Conservation (phyloP, 2,329 filamentous ascomycete species). For the Cordyceps javanica region DNA sequence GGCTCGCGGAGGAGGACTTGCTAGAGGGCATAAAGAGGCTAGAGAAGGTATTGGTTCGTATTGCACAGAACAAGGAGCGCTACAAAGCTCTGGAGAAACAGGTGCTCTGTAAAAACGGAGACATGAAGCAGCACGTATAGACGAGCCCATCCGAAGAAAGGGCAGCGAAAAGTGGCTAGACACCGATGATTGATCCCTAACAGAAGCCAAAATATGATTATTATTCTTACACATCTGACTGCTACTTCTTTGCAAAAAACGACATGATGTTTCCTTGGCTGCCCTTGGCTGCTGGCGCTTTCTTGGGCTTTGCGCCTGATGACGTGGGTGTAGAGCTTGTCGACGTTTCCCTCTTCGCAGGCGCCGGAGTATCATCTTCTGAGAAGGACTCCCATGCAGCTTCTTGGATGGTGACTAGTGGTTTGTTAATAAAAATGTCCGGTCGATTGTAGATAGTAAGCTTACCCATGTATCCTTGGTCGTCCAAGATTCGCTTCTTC, state of each 20-base stretch:
- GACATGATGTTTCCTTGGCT: constrained; percentile 82
- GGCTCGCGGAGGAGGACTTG: constrained; percentile 61
- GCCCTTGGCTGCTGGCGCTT: constrained; percentile 46
- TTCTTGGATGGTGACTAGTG: constrained; percentile 76
- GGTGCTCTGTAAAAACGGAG: background rate
- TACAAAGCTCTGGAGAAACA: constrained; percentile 18
- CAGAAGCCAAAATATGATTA: background rate
- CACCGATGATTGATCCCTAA: too few species aligned
- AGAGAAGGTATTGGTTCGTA: constrained; percentile 36
- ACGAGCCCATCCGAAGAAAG: background rate
- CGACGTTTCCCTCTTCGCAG: constrained; percentile 50
- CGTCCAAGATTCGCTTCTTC: constrained; percentile 81
- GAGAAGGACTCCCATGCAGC: constrained; percentile 87
- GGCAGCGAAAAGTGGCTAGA: too few species aligned
- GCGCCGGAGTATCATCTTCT: constrained; percentile 66
- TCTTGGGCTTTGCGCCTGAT: constrained; percentile 47
- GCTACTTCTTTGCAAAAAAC: constrained; percentile 80
- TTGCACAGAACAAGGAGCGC: constrained; percentile 23
- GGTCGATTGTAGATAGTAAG: background rate
- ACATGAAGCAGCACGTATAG: constrained; percentile 9
- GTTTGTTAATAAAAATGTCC: constrained; percentile 2
- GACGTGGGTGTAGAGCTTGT: constrained; percentile 37
- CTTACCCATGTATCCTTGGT: constrained; percentile 83
- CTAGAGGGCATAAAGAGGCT: constrained; percentile 62
- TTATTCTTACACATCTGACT: background rate